Percentiles rank a stretch among this genome's conserved stretches.
phyloP scores from a whole-genome alignment of 192 early-diverging fungal species.

The Entophlyctis helioformis region DNA sequence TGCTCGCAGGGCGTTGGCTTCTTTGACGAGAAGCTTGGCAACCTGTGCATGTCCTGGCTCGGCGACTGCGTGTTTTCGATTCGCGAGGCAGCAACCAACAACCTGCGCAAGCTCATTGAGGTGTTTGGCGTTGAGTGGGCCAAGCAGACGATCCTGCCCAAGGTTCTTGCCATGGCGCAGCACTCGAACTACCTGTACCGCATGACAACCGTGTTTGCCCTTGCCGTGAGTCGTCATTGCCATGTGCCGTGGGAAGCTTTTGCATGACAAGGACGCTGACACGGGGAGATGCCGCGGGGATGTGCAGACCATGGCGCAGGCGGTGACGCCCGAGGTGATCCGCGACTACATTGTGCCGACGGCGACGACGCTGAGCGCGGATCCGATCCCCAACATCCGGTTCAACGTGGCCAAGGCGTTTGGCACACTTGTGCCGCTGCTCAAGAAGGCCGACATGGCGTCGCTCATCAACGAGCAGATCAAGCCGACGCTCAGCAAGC shows the following conservation, averaged over 20 bases:
- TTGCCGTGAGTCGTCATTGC: slow-evolving; percentile 77
- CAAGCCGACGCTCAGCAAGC: slow-evolving; percentile 68
- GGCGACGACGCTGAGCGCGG: slow-evolving; percentile 66
- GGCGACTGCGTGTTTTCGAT: slow-evolving; percentile 95
- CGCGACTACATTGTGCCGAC: slow-evolving; percentile 83
- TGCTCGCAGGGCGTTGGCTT: slow-evolving; percentile 82
- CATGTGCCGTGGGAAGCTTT: too few relatives aligned
- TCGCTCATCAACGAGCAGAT: slow-evolving; percentile 54
- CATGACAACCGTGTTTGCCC: slow-evolving; percentile 95
- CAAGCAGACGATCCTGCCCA: slow-evolving; percentile 83
- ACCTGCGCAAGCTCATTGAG: slow-evolving; percentile 89
- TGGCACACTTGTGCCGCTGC: slow-evolving; percentile 68
- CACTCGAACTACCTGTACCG: slow-evolving; percentile 95
- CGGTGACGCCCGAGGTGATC: slow-evolving; percentile 76
- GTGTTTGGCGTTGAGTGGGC: slow-evolving; percentile 99
- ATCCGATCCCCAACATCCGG: slow-evolving; percentile 98
- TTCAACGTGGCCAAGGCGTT: slow-evolving; percentile 98
- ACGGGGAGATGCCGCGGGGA: too few relatives aligned
- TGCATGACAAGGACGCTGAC: too few relatives aligned
- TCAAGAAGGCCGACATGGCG: slow-evolving; percentile 55
- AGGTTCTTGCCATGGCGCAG: slow-evolving; percentile 78
- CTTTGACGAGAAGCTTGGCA: slow-evolving; percentile 92
- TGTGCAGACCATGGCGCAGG: slow-evolving; percentile 71
- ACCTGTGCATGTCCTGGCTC: slow-evolving; percentile 97
- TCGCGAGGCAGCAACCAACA: slow-evolving; percentile 90